A percentile compares a stretch with the other conserved stretches of the same genome.
These are phyloP conservation scores for Anacardium occidentale DNA, from an alignment of 345 rosid species.

Conservation along the genomic window DNA sequence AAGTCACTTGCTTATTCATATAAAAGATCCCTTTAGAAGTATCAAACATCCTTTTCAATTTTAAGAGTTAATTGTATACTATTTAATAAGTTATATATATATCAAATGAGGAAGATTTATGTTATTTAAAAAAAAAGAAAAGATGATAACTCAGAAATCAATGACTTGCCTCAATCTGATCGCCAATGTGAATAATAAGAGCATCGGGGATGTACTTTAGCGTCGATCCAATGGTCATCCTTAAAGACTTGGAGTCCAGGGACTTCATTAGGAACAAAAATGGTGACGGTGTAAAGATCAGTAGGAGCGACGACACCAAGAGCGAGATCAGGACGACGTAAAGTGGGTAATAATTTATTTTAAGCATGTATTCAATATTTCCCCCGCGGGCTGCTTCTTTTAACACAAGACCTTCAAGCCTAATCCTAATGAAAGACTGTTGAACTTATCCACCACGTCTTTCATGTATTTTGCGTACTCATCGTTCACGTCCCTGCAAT, in stretches of 20 bases:
- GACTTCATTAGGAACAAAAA: slow-evolving; percentile 78
- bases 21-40: too few relatives aligned
- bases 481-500: slow-evolving; percentile 66
- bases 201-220: slow-evolving; percentile 69
- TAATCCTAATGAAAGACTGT: slow-evolving; percentile 54
- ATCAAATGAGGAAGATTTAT: too few relatives aligned
- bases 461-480: slow-evolving; percentile 53
- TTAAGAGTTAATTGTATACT: too few relatives aligned
- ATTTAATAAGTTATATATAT: not conserved
- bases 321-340: slow-evolving; percentile 86
- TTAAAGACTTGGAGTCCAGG: slow-evolving; percentile 81
- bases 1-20: too few relatives aligned
- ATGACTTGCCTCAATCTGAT: slow-evolving; percentile 71
- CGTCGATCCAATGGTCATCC: slow-evolving; percentile 70
- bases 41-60: too few relatives aligned
- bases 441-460: slow-evolving; percentile 49
- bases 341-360: slow-evolving; percentile 86
- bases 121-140: too few relatives aligned
- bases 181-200: slow-evolving; percentile 76
- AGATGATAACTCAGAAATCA: too few relatives aligned
- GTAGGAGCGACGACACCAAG: slow-evolving; percentile 85
- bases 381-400: slow-evolving; percentile 67
- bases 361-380: slow-evolving; percentile 54
- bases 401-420: slow-evolving; percentile 49
- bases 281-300: slow-evolving; percentile 67